Conservation (phyloP, 352 stramenopile species). For the Phytophthora idaei region DNA sequence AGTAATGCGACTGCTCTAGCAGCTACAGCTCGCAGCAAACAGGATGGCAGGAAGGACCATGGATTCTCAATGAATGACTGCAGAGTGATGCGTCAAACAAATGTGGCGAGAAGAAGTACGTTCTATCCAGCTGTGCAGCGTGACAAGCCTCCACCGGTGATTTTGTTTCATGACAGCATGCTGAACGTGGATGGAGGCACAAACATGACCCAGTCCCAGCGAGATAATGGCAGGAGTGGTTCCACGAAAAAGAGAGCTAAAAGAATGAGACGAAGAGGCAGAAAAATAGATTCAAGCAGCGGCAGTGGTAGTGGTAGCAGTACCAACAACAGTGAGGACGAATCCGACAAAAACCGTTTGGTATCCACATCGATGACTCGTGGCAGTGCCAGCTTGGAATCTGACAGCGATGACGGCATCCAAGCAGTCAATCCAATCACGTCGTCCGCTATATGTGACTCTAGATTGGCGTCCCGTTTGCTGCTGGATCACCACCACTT, state of each 20-base stretch:
- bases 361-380: constrained; percentile 7
- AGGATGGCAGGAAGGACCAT: constrained; percentile 8
- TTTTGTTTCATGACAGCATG: constrained; percentile 39
- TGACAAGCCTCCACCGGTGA: constrained; percentile 22
- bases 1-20: constrained; percentile 25
- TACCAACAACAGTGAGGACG: constrained; percentile 37
- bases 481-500: constrained; percentile 71
- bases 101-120: constrained; percentile 5
- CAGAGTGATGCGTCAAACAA: not conserved
- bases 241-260: constrained; percentile 30
- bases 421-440: constrained; percentile 5
- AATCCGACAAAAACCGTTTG: constrained; percentile 3
- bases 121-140: constrained; percentile 6
- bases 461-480: constrained; percentile 27
- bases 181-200: constrained; percentile 17
- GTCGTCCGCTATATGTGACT: constrained; percentile 6
- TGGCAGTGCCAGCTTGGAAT: constrained; percentile 15
- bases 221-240: not conserved
- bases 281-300: constrained; percentile 16
- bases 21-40: constrained; percentile 16
- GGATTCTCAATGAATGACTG: not conserved
- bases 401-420: constrained; percentile 19
- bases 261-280: constrained; percentile 18
- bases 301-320: constrained; percentile 17
- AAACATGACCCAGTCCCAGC: not conserved